Percentiles rank a stretch among this genome's conserved stretches.
These are phyloP conservation scores for Penicillium chermesinum DNA, from an alignment of 495 filamentous ascomycete species.

Conservation along the genomic window DNA sequence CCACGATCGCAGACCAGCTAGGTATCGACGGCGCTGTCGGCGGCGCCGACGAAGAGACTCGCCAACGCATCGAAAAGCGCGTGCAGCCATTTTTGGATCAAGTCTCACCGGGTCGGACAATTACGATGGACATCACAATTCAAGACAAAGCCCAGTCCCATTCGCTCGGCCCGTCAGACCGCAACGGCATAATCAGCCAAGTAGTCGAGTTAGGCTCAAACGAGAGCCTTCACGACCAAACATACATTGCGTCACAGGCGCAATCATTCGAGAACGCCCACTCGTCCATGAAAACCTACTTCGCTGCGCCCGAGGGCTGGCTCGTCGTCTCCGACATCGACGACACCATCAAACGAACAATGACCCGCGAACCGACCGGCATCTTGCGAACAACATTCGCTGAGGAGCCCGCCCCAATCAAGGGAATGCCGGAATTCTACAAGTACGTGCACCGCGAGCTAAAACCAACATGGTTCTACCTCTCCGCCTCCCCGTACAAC, in stretches of 20 bases:
- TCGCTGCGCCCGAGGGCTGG: slow-evolving; percentile 78
- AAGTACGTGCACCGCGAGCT: slow-evolving; percentile 51
- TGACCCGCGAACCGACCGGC: slow-evolving; percentile 70
- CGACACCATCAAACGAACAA: slow-evolving; percentile 90
- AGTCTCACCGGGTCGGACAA: slow-evolving; percentile 60
- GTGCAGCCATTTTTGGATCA: slow-evolving; percentile 72
- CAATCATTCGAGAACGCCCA: slow-evolving; percentile 34
- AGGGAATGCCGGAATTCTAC: slow-evolving; percentile 85
- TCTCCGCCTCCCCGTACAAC: slow-evolving; percentile 92
- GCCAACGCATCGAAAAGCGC: slow-evolving; percentile 61
- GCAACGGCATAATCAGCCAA: slow-evolving; percentile 65
- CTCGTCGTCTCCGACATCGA: slow-evolving; percentile 87
- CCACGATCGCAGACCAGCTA: slow-evolving; percentile 63
- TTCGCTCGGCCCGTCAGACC: slow-evolving; percentile 62
- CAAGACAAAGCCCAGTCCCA: slow-evolving; percentile 35
- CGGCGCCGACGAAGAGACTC: slow-evolving; percentile 48
- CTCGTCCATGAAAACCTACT: slow-evolving; percentile 60
- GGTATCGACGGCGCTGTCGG: slow-evolving; percentile 60
- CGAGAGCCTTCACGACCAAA: slow-evolving; percentile 26
- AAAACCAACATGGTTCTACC: slow-evolving; percentile 79
- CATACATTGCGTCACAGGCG: slow-evolving; percentile 29
- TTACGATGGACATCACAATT: slow-evolving; percentile 54
- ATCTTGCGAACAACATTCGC: slow-evolving; percentile 82
- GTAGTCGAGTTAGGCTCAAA: slow-evolving; percentile 35
- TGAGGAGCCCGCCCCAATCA: slow-evolving; percentile 61